Base-by-base conservation (phyloP, 768 basidiomycete species). In the Scleroderma citrinum region DNA sequence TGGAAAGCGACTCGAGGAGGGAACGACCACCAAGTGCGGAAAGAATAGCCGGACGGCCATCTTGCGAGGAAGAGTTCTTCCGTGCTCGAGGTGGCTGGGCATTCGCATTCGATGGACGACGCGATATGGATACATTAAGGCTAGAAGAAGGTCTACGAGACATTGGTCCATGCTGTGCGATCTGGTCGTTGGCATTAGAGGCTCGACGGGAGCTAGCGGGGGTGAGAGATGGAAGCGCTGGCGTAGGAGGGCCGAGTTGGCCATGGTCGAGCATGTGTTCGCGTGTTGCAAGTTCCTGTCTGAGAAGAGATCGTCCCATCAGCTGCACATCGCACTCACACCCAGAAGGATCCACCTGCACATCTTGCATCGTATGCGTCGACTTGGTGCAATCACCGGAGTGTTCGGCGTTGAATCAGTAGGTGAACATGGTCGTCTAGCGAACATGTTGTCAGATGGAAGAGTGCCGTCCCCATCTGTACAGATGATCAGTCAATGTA, bases 211-310 rank as follows among this genome's bases (percentile, higher is more conserved):
- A 82, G 7, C 56, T 32, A 12, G 68, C 76, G 13, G 79, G 80
- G 0, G 82, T 74, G 5, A 69, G 56, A 1, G 66, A 65, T 2
- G 66, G 65, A 5, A 65, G 50, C 6, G 76, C 72, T 4, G 83
- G 84, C 0, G 85, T 87, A 2, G 81, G 72, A 10, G 84, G 80
- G 2, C 83, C 84, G 4, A 87, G 68, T 58, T 90, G 86, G 5
- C 85, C 86, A 58, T 94, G 92, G 63, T 92, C 87, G 41, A 92
- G 78, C 88, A 97, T 92, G 62, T 96, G 89, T 61, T 93, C 91
- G n/a, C 87, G 76, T 0, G 88, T 80, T 1, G 93, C 93, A 13
- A 97, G 75, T 58, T 92, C 90, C 51, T 85, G 83, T 59, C 91
- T 85, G 47, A 24, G 40, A 12, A 40, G 11, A 40, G 31, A 37